phyloP scores from a whole-genome alignment of 805 yeast genomes.

The Lipomyces yamanashiensis region DNA sequence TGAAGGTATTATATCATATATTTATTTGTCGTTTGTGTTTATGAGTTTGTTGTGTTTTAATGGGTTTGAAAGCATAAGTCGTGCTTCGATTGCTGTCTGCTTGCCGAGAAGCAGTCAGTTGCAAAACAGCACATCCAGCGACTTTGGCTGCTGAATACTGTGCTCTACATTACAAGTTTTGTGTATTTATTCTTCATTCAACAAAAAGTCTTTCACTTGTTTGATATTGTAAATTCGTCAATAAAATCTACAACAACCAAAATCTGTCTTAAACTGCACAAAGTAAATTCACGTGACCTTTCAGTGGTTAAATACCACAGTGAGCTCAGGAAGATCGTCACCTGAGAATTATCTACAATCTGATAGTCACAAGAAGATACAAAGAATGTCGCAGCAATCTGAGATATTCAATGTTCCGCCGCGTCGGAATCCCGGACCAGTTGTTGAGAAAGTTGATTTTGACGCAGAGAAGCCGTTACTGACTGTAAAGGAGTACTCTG shows the following conservation, averaged over 20 bases:
- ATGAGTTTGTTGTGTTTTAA: background rate
- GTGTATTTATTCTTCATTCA: no score
- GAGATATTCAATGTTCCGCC: slow-evolving; percentile 34
- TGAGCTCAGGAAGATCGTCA: background rate
- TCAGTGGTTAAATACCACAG: background rate
- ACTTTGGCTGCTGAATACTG: no score
- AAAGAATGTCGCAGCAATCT: slow-evolving; percentile 7
- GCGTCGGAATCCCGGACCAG: slow-evolving; percentile 21
- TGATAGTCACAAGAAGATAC: background rate
- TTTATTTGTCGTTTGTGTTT: no score
- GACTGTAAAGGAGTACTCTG: slow-evolving; percentile 22
- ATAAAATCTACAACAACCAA: no score
- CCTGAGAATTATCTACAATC: background rate
- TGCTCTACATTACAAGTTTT: no score
- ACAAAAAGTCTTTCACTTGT: no score
- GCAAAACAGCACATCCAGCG: no score
- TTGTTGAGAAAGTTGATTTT: slow-evolving; percentile 17
- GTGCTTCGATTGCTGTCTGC: no score
- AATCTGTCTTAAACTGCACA: background rate
- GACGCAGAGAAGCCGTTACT: slow-evolving; percentile 15
- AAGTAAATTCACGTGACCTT: background rate
- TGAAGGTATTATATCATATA: no score
- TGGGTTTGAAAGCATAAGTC: background rate
- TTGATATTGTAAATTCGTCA: no score
- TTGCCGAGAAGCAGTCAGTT: no score